phyloP scores from a whole-genome alignment of 148 eudicot species.

The Chenopodium formosanum region DNA sequence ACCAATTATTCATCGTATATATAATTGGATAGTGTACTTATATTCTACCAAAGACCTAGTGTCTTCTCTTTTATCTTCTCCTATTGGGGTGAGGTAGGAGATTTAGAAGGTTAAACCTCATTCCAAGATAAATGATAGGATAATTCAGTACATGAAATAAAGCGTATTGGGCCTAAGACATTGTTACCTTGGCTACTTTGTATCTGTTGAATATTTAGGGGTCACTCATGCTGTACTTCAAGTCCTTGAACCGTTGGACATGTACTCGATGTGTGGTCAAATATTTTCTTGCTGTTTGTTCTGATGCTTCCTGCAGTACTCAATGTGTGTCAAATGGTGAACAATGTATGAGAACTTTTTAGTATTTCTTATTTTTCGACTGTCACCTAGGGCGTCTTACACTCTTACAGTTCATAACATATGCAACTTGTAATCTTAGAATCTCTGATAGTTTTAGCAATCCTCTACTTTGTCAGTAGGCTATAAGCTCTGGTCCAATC shows the following conservation, averaged over 20 bases:
- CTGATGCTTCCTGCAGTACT: not conserved
- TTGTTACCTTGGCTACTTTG: not conserved
- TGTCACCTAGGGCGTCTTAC: not conserved
- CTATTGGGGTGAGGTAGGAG: not conserved
- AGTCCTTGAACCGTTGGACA: slow-evolving; percentile 6
- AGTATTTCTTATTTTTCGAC: not conserved
- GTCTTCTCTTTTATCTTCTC: not conserved
- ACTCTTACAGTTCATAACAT: not conserved
- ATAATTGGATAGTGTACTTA: not conserved
- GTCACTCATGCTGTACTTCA: not conserved
- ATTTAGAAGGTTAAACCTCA: not conserved
- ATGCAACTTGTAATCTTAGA: not conserved
- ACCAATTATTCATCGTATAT: not conserved
- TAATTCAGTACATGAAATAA: not conserved
- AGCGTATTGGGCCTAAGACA: not conserved
- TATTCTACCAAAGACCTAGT: too few species aligned
- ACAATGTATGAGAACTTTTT: too few species aligned
- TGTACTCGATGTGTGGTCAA: not conserved
- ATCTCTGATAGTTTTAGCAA: not conserved
- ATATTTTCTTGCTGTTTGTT: not conserved
- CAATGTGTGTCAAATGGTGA: not conserved
- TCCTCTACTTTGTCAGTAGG: not conserved
- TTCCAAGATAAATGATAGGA: not conserved
- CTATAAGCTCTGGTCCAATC: not conserved
- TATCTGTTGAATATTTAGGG: not conserved